Percentiles rank a stretch among this genome's conserved stretches.
These are phyloP conservation scores for Cyberlindnera mississippiensis DNA, from an alignment of 805 yeast species.

Conservation along the genomic window DNA sequence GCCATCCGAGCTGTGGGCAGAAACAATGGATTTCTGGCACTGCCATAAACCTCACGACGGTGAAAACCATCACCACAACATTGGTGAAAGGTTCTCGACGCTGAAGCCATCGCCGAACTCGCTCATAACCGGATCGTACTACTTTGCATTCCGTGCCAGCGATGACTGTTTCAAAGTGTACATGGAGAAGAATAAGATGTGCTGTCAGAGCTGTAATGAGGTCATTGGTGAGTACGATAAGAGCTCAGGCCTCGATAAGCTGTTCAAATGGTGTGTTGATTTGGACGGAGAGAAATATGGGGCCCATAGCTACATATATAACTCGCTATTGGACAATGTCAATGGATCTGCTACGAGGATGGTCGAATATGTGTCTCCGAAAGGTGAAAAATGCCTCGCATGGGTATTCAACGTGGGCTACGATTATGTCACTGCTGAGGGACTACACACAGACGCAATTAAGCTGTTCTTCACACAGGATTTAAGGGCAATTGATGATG, in stretches of 20 bases:
- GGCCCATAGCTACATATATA: slow-evolving; percentile 36
- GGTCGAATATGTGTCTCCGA: slow-evolving; percentile 27
- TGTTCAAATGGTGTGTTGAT: slow-evolving; percentile 56
- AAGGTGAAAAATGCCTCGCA: slow-evolving; percentile 24
- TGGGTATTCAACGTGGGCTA: slow-evolving; percentile 53
- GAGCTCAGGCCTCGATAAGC: slow-evolving; percentile 30
- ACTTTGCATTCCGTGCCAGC: slow-evolving; percentile 31
- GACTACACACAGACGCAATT: slow-evolving; percentile 29
- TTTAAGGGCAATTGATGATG: slow-evolving; percentile 23
- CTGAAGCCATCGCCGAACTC: slow-evolving; percentile 41
- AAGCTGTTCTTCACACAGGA: slow-evolving; percentile 44
- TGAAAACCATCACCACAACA: background rate
- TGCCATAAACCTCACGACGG: slow-evolving; percentile 71
- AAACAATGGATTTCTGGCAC: slow-evolving; percentile 96
- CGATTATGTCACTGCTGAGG: slow-evolving; percentile 15
- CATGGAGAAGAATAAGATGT: slow-evolving; percentile 12
- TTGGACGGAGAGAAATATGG: slow-evolving; percentile 35
- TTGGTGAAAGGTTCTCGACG: slow-evolving; percentile 34
- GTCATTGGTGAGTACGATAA: slow-evolving; percentile 39
- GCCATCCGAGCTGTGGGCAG: slow-evolving; percentile 94
- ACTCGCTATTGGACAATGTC: slow-evolving; percentile 39
- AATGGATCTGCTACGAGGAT: slow-evolving; percentile 39
- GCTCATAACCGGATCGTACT: slow-evolving; percentile 55
- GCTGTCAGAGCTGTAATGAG: slow-evolving; percentile 37
- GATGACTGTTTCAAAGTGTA: slow-evolving; percentile 6